phyloP scores from a whole-genome alignment of 108 stramenopile species.

The Cyclostephanos tholiformis region DNA sequence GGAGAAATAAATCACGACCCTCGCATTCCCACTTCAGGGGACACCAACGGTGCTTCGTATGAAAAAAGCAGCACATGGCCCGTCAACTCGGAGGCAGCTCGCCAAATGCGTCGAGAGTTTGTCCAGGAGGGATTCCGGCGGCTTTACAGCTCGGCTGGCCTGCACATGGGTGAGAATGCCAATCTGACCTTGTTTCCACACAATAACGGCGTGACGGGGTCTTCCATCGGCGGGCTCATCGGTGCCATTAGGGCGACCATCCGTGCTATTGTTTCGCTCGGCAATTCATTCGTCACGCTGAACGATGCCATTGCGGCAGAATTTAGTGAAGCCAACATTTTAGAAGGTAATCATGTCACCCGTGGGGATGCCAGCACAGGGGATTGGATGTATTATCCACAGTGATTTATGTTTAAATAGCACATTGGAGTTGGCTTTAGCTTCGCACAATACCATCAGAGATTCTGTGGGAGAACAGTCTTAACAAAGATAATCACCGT shows the following conservation, averaged over 20 bases:
- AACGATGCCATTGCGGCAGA: background rate
- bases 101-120: constrained; percentile 5
- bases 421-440: too few species aligned
- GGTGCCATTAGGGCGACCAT: background rate
- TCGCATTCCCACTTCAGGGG: background rate
- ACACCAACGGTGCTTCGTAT: background rate
- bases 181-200: background rate
- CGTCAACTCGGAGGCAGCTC: constrained; percentile 4
- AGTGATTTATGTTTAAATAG: background rate
- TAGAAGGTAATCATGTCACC: constrained; percentile 3
- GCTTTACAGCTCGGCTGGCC: background rate
- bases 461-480: too few species aligned
- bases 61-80: background rate
- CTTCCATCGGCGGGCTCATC: background rate
- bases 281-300: background rate
- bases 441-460: too few species aligned
- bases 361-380: background rate
- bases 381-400: constrained; percentile 3
- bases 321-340: background rate
- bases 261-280: background rate
- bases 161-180: background rate
- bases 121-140: constrained; percentile 8
- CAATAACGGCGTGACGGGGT: background rate
- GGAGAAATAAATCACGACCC: background rate
- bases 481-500: too few species aligned